Conservation (phyloP, 306 rosid genomes). For the Pachyrhizus erosus region DNA sequence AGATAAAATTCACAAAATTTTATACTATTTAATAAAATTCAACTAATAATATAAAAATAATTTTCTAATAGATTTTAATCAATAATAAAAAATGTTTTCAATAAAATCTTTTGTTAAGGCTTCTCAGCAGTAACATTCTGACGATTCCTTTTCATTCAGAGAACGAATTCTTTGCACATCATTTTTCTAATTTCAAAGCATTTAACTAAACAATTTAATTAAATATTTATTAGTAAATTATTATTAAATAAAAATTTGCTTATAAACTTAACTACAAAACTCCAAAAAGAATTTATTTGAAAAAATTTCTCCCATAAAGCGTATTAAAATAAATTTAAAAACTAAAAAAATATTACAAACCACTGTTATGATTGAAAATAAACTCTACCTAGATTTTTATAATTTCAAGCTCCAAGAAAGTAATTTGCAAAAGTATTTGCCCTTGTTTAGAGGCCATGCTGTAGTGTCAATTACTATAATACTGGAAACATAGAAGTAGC, state of each 20-base stretch:
- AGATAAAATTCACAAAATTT: too few relatives aligned
- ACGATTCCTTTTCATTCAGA: not conserved
- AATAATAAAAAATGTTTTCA: too few relatives aligned
- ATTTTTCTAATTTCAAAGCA: not conserved
- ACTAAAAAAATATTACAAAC: not conserved
- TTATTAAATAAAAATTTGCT: not conserved
- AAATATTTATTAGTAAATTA: not conserved
- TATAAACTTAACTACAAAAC: not conserved
- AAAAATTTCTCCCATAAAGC: not conserved
- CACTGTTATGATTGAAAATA: not conserved
- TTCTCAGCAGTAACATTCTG: not conserved
- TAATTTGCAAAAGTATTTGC: not conserved
- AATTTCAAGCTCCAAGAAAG: not conserved
- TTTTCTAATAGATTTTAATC: too few relatives aligned
- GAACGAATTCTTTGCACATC: not conserved
- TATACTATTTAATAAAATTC: too few relatives aligned
- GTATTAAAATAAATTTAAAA: not conserved
- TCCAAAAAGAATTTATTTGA: not conserved
- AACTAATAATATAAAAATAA: too few relatives aligned
- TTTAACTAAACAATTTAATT: not conserved
- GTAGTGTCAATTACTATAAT: not conserved
- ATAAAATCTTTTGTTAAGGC: too few relatives aligned
- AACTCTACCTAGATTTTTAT: not conserved
- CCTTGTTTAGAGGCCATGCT: not conserved
- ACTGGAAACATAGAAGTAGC: not conserved